A percentile compares a stretch with the other conserved stretches of the same genome.
Evolutionary conservation across 1,284 basidiomycete genomes (phyloP).

Genomic region (Malassezia psittaci): DNA sequence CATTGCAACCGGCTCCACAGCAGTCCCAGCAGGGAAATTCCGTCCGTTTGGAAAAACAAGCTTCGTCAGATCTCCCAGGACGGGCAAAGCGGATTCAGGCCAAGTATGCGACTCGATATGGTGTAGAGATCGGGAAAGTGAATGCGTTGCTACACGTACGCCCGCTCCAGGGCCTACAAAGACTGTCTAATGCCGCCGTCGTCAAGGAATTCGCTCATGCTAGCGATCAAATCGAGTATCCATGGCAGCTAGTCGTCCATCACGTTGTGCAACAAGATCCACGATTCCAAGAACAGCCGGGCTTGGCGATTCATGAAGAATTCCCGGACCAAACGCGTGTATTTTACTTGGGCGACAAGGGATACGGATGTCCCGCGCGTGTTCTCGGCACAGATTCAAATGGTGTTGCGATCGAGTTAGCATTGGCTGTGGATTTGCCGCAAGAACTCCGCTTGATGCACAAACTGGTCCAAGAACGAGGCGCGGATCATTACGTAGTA

Average conservation of each 20-base stretch:
- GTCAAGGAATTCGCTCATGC: constrained; percentile 81
- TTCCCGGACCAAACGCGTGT: constrained; percentile 81
- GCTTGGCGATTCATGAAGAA: constrained; percentile 73
- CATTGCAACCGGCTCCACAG: constrained; percentile 52
- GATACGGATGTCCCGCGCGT: constrained; percentile 87
- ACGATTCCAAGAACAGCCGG: constrained; percentile 54
- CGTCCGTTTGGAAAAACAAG: background rate
- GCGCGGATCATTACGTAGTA: constrained; percentile 25
- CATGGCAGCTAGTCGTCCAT: constrained; percentile 51
- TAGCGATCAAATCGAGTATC: constrained; percentile 60
- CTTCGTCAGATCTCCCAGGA: background rate
- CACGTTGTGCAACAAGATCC: constrained; percentile 34
- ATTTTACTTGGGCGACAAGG: constrained; percentile 86
- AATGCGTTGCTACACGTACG: constrained; percentile 39
- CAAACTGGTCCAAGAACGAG: constrained; percentile 28
- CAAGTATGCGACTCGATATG: constrained; percentile 77
- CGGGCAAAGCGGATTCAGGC: background rate
- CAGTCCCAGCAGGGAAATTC: background rate
- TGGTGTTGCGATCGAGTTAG: constrained; percentile 33
- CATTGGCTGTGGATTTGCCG: constrained; percentile 33
- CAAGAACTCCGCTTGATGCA: constrained; percentile 33
- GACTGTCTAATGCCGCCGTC: constrained; percentile 75
- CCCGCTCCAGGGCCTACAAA: constrained; percentile 63
- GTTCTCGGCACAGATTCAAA: constrained; percentile 60
- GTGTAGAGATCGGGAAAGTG: constrained; percentile 73